A percentile compares a stretch with the other conserved stretches of the same genome.
Conservation (phyloP, 1,284 basidiomycete genomes). For the Pseudozyma flocculosa region DNA sequence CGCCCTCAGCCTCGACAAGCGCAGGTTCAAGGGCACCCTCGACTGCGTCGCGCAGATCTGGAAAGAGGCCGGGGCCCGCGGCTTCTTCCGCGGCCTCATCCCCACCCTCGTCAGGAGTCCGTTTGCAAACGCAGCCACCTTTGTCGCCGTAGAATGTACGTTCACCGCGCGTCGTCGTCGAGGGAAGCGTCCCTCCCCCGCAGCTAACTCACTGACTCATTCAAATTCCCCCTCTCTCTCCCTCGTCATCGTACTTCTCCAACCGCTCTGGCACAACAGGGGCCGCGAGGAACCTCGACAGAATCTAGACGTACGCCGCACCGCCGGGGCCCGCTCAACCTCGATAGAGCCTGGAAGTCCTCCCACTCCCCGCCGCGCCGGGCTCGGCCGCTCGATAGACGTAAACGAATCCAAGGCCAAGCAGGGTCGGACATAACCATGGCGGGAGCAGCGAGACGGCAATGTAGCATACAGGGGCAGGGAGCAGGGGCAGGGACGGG, state of each 20-base stretch:
- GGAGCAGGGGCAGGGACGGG: too few relatives aligned
- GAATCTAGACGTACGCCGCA: slow-evolving; percentile 16
- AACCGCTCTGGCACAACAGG: not conserved
- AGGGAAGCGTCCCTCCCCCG: too few relatives aligned
- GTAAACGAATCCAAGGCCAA: too few relatives aligned
- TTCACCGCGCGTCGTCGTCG: not conserved
- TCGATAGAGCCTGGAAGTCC: too few relatives aligned
- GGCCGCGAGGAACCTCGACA: slow-evolving; percentile 20
- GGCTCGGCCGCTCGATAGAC: too few relatives aligned
- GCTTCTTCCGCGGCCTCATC: slow-evolving; percentile 83
- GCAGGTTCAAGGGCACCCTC: slow-evolving; percentile 74
- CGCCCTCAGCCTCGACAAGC: slow-evolving; percentile 59
- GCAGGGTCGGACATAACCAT: too few relatives aligned
- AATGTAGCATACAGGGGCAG: too few relatives aligned
- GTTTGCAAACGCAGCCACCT: slow-evolving; percentile 55
- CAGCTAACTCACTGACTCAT: too few relatives aligned
- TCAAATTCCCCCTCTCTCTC: too few relatives aligned
- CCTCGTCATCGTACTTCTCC: not conserved
- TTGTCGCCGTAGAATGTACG: slow-evolving; percentile 51
- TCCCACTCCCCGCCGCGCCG: too few relatives aligned
- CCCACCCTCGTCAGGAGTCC: slow-evolving; percentile 79
- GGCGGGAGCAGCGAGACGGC: too few relatives aligned
- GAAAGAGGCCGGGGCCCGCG: slow-evolving; percentile 75
- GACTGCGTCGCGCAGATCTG: slow-evolving; percentile 82
- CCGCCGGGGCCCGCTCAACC: too few relatives aligned